Conservation (phyloP, 768 basidiomycete species). For the Fistulinella prunicolor region DNA sequence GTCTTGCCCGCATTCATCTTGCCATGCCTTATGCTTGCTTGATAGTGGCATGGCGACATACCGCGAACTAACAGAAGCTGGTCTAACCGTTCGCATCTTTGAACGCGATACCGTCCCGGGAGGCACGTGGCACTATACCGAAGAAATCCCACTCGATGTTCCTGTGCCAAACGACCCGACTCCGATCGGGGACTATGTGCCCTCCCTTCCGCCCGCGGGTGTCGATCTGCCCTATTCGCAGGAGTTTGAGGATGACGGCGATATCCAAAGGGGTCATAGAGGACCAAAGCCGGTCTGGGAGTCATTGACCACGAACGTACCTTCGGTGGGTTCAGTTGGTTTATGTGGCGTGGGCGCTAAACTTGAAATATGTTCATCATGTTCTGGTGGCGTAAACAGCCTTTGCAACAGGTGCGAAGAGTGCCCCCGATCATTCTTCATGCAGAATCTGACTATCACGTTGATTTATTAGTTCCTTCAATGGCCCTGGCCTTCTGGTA, state of each 20-base stretch:
- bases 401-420: not conserved
- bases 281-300: constrained; percentile 15
- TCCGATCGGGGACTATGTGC: no score
- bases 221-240: constrained; percentile 10
- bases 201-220: not conserved
- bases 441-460: not conserved
- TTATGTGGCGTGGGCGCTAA: no score
- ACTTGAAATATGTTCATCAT: not conserved
- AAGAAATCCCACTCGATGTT: no score
- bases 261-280: constrained; percentile 6
- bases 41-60: no score
- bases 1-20: not conserved
- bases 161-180: no score
- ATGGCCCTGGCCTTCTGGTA: constrained; percentile 18
- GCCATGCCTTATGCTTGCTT: no score
- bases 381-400: not conserved
- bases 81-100: no score
- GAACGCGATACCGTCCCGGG: no score
- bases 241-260: constrained; percentile 8
- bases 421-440: no score
- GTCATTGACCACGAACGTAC: constrained; percentile 7
- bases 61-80: no score
- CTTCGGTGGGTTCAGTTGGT: constrained; percentile 7
- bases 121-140: no score
- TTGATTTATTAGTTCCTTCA: constrained; percentile 1